These are phyloP conservation scores for Fusarium xyrophilum DNA, from an alignment of 2,329 filamentous ascomycete species.

Conservation along the genomic window DNA sequence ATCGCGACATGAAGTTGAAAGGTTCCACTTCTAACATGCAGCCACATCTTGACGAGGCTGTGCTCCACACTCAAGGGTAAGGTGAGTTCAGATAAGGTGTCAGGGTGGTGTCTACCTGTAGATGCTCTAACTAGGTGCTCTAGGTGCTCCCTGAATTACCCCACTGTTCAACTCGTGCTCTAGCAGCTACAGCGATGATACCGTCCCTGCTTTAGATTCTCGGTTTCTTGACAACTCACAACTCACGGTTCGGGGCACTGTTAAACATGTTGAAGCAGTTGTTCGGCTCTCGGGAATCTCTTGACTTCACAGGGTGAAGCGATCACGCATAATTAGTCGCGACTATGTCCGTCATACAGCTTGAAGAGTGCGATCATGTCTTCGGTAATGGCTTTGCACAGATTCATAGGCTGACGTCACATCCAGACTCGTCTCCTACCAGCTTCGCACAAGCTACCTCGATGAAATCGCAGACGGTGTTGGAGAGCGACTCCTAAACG, in stretches of 20 bases:
- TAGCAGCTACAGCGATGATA: not conserved
- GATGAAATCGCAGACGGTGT: slow-evolving; percentile 83
- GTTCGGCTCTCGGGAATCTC: not conserved
- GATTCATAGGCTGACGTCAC: slow-evolving; percentile 28
- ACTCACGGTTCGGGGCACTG: not conserved
- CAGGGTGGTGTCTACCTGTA: not conserved
- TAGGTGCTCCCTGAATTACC: slow-evolving; percentile 6
- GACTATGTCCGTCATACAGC: slow-evolving; percentile 50
- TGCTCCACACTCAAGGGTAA: slow-evolving; percentile 1
- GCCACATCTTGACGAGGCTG: slow-evolving; percentile 37
- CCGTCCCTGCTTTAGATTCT: slow-evolving; percentile 6
- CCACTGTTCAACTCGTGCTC: slow-evolving; percentile 9
- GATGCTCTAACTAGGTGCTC: too few species aligned
- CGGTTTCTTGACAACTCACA: not conserved
- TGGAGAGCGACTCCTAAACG: slow-evolving; percentile 81
- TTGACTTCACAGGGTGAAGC: not conserved
- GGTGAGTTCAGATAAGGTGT: not conserved
- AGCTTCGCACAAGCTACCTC: slow-evolving; percentile 81
- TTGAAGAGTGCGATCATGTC: slow-evolving; percentile 46
- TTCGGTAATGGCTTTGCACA: not conserved
- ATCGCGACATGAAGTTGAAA: slow-evolving; percentile 10
- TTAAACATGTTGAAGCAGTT: slow-evolving; percentile 30
- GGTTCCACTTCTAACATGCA: slow-evolving; percentile 28
- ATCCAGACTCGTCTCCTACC: slow-evolving; percentile 78
- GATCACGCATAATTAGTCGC: slow-evolving; percentile 1